Percentiles rank a stretch among this genome's conserved stretches.
These are phyloP conservation scores for Teunomyces barrocoloradensis DNA, from an alignment of 805 yeast genomes.

Conservation along the genomic window DNA sequence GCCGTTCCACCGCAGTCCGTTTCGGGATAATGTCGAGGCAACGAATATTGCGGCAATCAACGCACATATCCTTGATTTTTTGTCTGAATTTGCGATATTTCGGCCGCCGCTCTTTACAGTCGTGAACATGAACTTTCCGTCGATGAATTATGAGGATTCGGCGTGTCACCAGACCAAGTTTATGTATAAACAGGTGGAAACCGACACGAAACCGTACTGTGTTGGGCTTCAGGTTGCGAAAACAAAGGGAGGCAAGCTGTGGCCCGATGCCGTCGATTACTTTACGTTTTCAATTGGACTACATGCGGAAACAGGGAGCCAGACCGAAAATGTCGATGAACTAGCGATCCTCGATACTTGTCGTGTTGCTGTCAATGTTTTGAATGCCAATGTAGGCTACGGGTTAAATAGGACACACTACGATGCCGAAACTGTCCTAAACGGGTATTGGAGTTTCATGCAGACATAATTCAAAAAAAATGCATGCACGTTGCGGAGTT, in stretches of 20 bases:
- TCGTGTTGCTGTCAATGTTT: slow-evolving; percentile 4
- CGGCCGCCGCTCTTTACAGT: slow-evolving; percentile 6
- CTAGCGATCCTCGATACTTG: background rate
- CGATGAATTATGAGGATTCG: slow-evolving; percentile 19
- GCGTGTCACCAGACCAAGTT: slow-evolving; percentile 7
- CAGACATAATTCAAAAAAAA: background rate
- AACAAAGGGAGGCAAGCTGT: background rate
- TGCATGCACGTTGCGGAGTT: no score
- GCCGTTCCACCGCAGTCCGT: slow-evolving; percentile 5
- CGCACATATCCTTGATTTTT: background rate
- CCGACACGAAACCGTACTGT: background rate
- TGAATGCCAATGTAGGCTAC: background rate
- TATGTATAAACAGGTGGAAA: slow-evolving; percentile 1
- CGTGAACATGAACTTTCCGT: slow-evolving; percentile 28
- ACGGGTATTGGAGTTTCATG: background rate
- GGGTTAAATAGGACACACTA: slow-evolving; percentile 3
- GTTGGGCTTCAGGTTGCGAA: background rate
- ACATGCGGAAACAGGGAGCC: background rate
- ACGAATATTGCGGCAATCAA: slow-evolving; percentile 25
- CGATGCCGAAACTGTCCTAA: slow-evolving; percentile 4
- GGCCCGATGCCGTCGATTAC: background rate
- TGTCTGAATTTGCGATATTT: background rate
- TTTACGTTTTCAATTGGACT: background rate
- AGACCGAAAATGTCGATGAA: background rate
- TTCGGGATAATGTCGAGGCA: slow-evolving; percentile 16